Conservation (phyloP, 306 rosid species). For the Prunus kanzakura region DNA sequence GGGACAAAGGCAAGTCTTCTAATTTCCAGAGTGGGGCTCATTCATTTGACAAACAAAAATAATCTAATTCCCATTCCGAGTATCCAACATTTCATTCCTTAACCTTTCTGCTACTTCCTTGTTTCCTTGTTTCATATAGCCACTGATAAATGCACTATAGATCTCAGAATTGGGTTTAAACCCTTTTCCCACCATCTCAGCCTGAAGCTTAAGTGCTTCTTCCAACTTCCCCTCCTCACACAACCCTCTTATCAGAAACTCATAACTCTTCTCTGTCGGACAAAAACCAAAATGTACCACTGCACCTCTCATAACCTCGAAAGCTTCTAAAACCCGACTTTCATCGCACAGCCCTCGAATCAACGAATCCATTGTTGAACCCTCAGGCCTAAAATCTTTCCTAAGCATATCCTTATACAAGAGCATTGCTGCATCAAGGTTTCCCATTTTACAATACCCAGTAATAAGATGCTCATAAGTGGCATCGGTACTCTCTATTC, state of each 20-base stretch:
- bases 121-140: constrained; percentile 53
- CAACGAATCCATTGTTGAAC: constrained; percentile 42
- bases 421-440: constrained; percentile 55
- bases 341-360: constrained; percentile 42
- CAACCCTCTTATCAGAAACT: constrained; percentile 55
- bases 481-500: constrained; percentile 46
- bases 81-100: constrained; percentile 59
- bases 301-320: constrained; percentile 43
- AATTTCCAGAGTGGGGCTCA: neutral
- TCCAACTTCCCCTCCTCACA: constrained; percentile 59
- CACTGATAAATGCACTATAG: constrained; percentile 60
- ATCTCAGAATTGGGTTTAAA: constrained; percentile 43
- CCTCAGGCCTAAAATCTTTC: constrained; percentile 50
- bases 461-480: constrained; percentile 62
- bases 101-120: constrained; percentile 54
- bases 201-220: constrained; percentile 69
- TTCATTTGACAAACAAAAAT: neutral
- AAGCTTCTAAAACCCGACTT: constrained; percentile 48
- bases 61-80: constrained; percentile 22
- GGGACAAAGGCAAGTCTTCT: neutral
- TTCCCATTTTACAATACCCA: constrained; percentile 54
- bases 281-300: constrained; percentile 32
- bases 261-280: constrained; percentile 52
- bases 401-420: constrained; percentile 67
- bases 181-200: constrained; percentile 83